Evolutionary conservation across 1,139 yeast species (phyloP), one percentile per base, ranked within the genome.

Genomic region (Candida sanyaensis): DNA sequence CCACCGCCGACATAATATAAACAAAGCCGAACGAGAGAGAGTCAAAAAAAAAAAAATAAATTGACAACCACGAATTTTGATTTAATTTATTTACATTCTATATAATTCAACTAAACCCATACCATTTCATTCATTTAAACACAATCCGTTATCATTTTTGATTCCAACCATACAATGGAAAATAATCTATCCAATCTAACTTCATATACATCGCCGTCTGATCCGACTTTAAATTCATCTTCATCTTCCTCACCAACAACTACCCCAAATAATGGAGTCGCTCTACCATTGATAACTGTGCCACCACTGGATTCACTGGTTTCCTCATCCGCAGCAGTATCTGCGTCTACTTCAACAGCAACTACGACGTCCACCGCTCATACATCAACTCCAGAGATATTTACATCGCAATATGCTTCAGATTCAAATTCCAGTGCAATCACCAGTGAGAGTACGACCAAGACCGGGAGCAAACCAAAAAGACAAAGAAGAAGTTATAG

Each of bases 401-500:
- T 3, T 6, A 8, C 37, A 21, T 12, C 44, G 1, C 12, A 24
- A 12, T 5, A 28, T 4, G n/a, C 6, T 13, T 34, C 44, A 26
- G 17, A 13, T n/a, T 26, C 40, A 42, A 29, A 21, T 21, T 27
- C 33, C 21, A 17, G 3, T 17, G 21, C 21, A 31, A 10, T 28
- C 33, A n/a, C 39, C 17, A 36, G 8, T 8, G 26, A n/a, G 6
- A 33, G 3, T 9, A 12, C 23, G 10, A 12, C n/a, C 21, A 32
- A 21, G n/a, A 17, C 39, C n/a, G 11, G 26, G 9, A 7, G 23
- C 21, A 55, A 52, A 44, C 56, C 55, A 6, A 68, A 67, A 52
- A 56, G 74, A 38, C 69, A 68, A 49, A 65, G 85, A 53, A 64
- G 84, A 47, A 75, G 81, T 29, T 80, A 80, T 57, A 76, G 78